phyloP scores from a whole-genome alignment of 106 monocot genomes.

The Xerophyta viscosa region DNA sequence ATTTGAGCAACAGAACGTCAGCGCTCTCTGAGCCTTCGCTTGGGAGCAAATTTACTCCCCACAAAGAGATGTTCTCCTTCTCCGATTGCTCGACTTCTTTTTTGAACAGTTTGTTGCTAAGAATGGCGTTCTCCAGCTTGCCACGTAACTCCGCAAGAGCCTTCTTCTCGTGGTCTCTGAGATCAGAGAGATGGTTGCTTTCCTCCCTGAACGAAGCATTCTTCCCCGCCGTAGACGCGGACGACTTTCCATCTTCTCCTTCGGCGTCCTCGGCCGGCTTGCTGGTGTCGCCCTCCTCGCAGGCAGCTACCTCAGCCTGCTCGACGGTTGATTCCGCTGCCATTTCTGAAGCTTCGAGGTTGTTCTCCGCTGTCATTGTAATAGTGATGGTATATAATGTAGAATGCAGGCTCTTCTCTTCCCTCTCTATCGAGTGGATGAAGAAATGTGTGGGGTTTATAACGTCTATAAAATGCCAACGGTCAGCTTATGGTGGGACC shows the following conservation, averaged over 20 bases:
- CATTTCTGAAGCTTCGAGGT: too few species aligned
- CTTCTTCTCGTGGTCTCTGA: constrained; percentile 67
- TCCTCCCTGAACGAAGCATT: constrained; percentile 67
- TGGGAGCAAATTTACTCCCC: constrained; percentile 56
- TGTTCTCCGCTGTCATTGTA: too few species aligned
- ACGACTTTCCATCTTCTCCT: background rate
- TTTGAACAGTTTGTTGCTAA: constrained; percentile 35
- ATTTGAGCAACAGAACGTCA: constrained; percentile 67
- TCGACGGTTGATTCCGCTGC: constrained; percentile 30
- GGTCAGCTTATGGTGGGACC: constrained; percentile 7
- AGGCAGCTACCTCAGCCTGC: constrained; percentile 11
- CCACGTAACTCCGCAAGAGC: constrained; percentile 54
- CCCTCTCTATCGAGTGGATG: too few species aligned
- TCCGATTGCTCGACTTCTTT: constrained; percentile 2
- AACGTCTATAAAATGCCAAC: constrained; percentile 9
- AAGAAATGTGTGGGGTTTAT: too few species aligned
- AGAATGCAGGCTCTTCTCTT: too few species aligned
- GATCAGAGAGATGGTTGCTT: constrained; percentile 65
- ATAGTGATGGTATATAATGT: too few species aligned
- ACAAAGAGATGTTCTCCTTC: constrained; percentile 30
- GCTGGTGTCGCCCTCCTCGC: background rate
- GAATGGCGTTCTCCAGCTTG: constrained; percentile 50
- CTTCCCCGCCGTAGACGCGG: constrained; percentile 23
- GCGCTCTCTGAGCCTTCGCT: constrained; percentile 40
- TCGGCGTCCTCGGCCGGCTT: background rate